Percentiles rank a stretch among this genome's conserved stretches.
phyloP scores from a whole-genome alignment of 352 stramenopile genomes.

The Phytophthora pisi region DNA sequence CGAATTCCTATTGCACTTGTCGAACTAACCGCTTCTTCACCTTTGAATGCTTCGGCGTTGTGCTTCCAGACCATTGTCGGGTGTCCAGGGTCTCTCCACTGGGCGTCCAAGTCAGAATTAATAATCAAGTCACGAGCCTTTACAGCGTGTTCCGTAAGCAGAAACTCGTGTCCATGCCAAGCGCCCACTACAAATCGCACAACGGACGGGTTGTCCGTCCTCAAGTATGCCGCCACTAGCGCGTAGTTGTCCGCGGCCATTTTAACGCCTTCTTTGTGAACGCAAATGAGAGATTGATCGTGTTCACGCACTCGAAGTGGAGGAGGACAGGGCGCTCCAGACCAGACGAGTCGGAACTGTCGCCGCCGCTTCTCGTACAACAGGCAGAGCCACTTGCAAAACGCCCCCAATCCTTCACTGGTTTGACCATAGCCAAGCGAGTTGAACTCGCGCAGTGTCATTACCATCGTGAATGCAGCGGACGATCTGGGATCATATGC shows the following conservation, averaged over 20 bases:
- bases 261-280: slow-evolving; percentile 68
- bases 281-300: slow-evolving; percentile 51
- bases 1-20: slow-evolving; percentile 8
- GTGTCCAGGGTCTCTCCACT: slow-evolving; percentile 16
- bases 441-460: slow-evolving; percentile 52
- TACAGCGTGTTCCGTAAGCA: slow-evolving; percentile 33
- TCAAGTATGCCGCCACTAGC: slow-evolving; percentile 49
- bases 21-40: not conserved
- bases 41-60: not conserved
- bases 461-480: slow-evolving; percentile 36
- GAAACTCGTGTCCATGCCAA: slow-evolving; percentile 17
- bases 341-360: slow-evolving; percentile 65
- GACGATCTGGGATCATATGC: slow-evolving; percentile 61
- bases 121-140: slow-evolving; percentile 28
- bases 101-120: slow-evolving; percentile 34
- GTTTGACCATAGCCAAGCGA: slow-evolving; percentile 59
- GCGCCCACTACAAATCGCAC: slow-evolving; percentile 49
- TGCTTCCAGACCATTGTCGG: slow-evolving; percentile 46
- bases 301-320: slow-evolving; percentile 60
- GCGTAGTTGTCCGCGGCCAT: slow-evolving; percentile 14
- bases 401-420: slow-evolving; percentile 40
- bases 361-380: slow-evolving; percentile 60
- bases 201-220: slow-evolving; percentile 32
- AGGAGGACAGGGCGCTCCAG: slow-evolving; percentile 52
- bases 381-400: slow-evolving; percentile 68